Conservation (phyloP, 345 rosid genomes). For the Psidium friedrichsthalianum region DNA sequence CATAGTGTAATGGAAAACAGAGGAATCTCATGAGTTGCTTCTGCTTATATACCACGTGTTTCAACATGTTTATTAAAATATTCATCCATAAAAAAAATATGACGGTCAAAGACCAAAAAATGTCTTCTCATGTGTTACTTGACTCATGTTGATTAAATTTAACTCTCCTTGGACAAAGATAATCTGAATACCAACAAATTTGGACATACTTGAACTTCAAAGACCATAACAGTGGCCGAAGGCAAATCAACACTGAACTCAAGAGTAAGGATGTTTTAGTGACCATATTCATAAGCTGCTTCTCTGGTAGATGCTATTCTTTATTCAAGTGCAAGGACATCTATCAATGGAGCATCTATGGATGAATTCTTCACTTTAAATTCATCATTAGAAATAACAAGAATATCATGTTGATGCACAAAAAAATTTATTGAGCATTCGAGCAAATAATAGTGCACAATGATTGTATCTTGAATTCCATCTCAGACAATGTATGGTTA, state of each 20-base stretch:
- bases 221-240: neutral
- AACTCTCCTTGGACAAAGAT: neutral
- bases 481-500: neutral
- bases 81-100: neutral
- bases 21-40: neutral
- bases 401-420: neutral
- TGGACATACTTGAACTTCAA: neutral
- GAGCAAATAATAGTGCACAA: neutral
- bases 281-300: neutral
- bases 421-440: neutral
- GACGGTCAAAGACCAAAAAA: neutral
- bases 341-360: neutral
- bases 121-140: neutral
- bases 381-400: neutral
- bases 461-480: neutral
- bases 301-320: neutral
- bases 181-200: neutral
- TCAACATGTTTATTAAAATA: neutral
- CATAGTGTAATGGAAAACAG: neutral
- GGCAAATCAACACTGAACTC: neutral
- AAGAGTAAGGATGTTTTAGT: neutral
- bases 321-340: neutral
- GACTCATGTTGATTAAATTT: neutral
- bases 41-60: neutral
- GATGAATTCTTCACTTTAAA: neutral